Base-by-base conservation (phyloP, 2,329 filamentous ascomycete species). In the Botrytis aclada region DNA sequence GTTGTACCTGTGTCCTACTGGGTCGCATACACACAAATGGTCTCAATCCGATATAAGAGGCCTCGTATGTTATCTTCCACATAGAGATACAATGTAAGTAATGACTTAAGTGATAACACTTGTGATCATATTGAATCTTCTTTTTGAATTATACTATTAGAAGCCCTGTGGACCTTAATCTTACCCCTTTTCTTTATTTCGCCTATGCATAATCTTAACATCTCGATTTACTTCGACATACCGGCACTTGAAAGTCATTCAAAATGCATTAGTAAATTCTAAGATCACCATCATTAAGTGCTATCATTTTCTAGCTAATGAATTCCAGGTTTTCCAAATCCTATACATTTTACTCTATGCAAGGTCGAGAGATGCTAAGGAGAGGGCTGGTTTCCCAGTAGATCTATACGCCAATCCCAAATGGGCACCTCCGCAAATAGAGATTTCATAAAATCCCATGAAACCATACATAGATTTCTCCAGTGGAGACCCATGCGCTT, bases 401-500 rank as follows among this genome's bases (percentile, higher is more conserved):
- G 0, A 25, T 18, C 5, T 18, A 29, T n/a, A 14, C 47, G 10
- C 47, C 25, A n/a, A 51, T n/a, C 12, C n/a, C 6, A 51, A 51
- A 51, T 2, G 12, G 25, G 12, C 7, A 9, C 12, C 5, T n/a
- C 25, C 14, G 12, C 47, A 51, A 7, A 51, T 4, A 7, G 25
- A 51, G 3, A n/a, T 51, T n/a, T 16, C n/a, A 51, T 14, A 16
- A n/a, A 51, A 51, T 1, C 25, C 25, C 47, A 51, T 51, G 5
- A 14, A 51, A 51, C 2, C 2, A 14, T 51, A 51, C 47, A 47
- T 16, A n/a, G 1, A 51, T n/a, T 18, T 14, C 10, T 51, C 10
- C 2, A 51, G 6, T n/a, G 4, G 25, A 2, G 10, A n/a, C 1
- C 47, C n/a, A 0, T 4, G 9, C 10, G 4, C 47, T 14, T 51